Evolutionary conservation across 352 stramenopile genomes (phyloP), one percentile per base, ranked within the genome.

Genomic region (Globisporangium lucens): DNA sequence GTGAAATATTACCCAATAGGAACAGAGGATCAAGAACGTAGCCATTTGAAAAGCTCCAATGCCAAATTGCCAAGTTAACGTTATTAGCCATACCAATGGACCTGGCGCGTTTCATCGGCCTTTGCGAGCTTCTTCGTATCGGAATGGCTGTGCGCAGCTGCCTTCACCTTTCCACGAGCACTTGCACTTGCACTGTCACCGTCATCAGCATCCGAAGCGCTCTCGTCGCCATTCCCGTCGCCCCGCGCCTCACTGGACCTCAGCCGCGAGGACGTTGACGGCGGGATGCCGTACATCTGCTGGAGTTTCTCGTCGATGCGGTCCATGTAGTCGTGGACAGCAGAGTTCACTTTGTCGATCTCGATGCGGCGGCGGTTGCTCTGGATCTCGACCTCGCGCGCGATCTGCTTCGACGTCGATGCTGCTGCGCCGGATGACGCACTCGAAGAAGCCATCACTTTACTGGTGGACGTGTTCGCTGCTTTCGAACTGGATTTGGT

Each of bases 291-390:
- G 61, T 93, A 93, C 82, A 93, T 89, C 61, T 88, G 80, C 55
- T 78, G 82, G 27, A 93, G 74, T 63, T 93, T 93, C 47, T 91
- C 79, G 72, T 93, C 82, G 47, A 93, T 93, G 22, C 81, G 75
- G 61, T 93, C 80, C 82, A 93, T 93, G 81, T 93, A 93, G 59
- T 89, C 81, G 61, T 90, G 81, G 27, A 93, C 82, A 0, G 77
- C 76, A 22, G 74, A 72, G 63, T 93, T 89, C 17, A 93, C 79
- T 65, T 90, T 91, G 51, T 93, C 80, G 53, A 90, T 79, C 53
- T 90, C 81, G 27, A 78, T 69, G 46, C 68, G 66, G 0, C 77
- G 74, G 46, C 56, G 72, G 22, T 68, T 78, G 66, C 66, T 82
- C 0, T 69, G 35, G 5, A 66, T 58, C 60, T 67, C 61, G 1